Conservation (phyloP, 208 protist genomes). For the Trypanosoma theileri region DNA sequence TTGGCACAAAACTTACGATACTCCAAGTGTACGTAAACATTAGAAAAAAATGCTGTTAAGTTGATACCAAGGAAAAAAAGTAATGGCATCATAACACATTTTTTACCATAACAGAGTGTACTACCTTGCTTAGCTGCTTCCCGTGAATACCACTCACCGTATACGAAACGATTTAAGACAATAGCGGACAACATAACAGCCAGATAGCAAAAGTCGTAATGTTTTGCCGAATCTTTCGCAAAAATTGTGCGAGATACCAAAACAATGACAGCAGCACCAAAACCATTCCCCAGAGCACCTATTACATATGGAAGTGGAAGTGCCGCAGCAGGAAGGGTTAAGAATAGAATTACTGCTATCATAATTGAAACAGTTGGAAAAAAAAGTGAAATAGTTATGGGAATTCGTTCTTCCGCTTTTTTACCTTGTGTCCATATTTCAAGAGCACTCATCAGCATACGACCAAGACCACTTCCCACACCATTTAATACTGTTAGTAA, state of each 20-base stretch:
- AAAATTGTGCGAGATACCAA: conserved; percentile 72
- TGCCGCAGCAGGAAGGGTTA: conserved; percentile 33
- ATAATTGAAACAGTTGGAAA: conserved; percentile 49
- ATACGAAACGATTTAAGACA: conserved; percentile 63
- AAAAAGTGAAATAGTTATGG: conserved; percentile 61
- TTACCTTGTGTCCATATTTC: conserved; percentile 70
- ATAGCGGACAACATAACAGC: conserved; percentile 40
- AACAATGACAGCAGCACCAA: conserved; percentile 46
- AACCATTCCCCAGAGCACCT: conserved; percentile 68
- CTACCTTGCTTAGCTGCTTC: conserved; percentile 42
- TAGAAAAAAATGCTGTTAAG: conserved; percentile 42
- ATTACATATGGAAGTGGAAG: conserved; percentile 55
- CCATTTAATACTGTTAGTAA: conserved; percentile 69
- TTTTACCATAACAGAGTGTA: conserved; percentile 51
- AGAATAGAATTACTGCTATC: conserved; percentile 35
- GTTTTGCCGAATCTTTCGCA: conserved; percentile 66
- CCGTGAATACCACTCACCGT: conserved; percentile 65
- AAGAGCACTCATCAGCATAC: conserved; percentile 64
- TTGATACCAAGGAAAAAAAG: conserved; percentile 44
- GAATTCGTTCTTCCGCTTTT: conserved; percentile 59
- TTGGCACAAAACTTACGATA: conserved; percentile 39
- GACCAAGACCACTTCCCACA: conserved; percentile 62
- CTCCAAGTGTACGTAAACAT: conserved; percentile 50
- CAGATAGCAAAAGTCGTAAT: conserved; percentile 76
- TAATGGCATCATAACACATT: conserved; percentile 69